phyloP scores from a whole-genome alignment of 495 filamentous ascomycete genomes.

The Aspergillus wentii region DNA sequence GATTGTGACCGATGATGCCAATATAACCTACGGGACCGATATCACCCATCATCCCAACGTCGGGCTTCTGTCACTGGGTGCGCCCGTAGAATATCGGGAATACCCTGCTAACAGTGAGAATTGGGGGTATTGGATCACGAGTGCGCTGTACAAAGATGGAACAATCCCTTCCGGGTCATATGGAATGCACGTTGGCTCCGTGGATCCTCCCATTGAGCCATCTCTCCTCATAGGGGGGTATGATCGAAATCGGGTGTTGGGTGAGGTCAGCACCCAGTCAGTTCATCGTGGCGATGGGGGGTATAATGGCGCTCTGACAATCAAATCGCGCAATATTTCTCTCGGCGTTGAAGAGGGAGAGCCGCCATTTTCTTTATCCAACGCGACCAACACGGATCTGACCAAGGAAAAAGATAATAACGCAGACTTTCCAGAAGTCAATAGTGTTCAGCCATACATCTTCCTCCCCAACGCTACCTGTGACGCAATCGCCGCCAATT shows the following conservation, averaged over 20 bases:
- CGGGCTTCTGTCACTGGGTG: not conserved
- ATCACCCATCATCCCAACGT: not conserved
- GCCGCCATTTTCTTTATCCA: not conserved
- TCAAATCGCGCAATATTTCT: not conserved
- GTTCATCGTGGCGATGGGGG: not conserved
- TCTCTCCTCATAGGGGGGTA: not conserved
- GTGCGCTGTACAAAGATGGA: not conserved
- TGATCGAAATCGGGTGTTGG: not conserved
- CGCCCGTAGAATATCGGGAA: not conserved
- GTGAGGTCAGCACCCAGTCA: not conserved
- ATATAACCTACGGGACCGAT: not conserved
- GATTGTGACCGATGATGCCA: not conserved
- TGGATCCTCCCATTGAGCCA: not conserved
- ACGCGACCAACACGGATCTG: not conserved
- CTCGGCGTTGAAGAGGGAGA: not conserved
- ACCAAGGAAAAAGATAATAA: not conserved
- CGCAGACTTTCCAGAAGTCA: not conserved
- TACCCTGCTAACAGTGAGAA: not conserved
- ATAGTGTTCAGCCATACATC: conserved; percentile 32
- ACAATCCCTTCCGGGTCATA: not conserved
- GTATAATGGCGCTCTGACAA: not conserved
- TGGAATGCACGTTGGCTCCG: not conserved
- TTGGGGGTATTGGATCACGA: not conserved
- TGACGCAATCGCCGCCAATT: conserved; percentile 36
- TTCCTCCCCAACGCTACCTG: conserved; percentile 47